Evolutionary conservation across 2,329 filamentous ascomycete species (phyloP).

Genomic region (Rhexocercosporidium sp.): DNA sequence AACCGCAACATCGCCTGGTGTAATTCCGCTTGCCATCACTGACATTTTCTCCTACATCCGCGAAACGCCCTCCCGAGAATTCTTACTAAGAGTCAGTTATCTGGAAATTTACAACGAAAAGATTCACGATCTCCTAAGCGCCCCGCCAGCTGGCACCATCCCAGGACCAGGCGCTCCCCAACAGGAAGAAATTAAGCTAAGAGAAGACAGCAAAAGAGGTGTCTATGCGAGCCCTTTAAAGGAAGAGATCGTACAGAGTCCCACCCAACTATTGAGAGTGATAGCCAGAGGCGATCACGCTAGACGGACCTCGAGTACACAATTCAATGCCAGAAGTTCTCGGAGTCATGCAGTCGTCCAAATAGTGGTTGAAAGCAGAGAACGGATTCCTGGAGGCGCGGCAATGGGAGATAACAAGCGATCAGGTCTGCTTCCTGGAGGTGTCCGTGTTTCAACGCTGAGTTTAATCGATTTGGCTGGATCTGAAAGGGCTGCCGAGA

Average conservation of each 20-base stretch:
- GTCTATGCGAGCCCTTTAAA: conserved; percentile 96
- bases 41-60: conserved; percentile 99
- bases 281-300: conserved; percentile 94
- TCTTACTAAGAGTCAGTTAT: conserved; percentile 94
- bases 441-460: conserved; percentile 92
- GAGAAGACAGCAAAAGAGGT: conserved; percentile 94
- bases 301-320: conserved; percentile 88
- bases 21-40: conserved; percentile 95
- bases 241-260: conserved; percentile 98
- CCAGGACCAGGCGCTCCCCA: conserved; percentile 57
- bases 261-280: conserved; percentile 90
- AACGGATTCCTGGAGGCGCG: conserved; percentile 67
- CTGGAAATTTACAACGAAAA: conserved; percentile 99
- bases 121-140: conserved; percentile 90
- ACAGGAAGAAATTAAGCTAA: conserved; percentile 95
- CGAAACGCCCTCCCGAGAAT: conserved; percentile 93
- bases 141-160: conserved; percentile 63
- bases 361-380: conserved; percentile 96
- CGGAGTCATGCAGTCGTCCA: conserved; percentile 98
- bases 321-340: conserved; percentile 96
- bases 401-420: conserved; percentile 65
- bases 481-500: conserved; percentile 93
- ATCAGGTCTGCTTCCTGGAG: conserved; percentile 76
- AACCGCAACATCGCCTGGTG: conserved; percentile 91
- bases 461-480: conserved; percentile 96